Evolutionary conservation across 441 rosid genomes (phyloP), one percentile per base, ranked within the genome.

Genomic region (Pelargonium myrrhifolium): DNA sequence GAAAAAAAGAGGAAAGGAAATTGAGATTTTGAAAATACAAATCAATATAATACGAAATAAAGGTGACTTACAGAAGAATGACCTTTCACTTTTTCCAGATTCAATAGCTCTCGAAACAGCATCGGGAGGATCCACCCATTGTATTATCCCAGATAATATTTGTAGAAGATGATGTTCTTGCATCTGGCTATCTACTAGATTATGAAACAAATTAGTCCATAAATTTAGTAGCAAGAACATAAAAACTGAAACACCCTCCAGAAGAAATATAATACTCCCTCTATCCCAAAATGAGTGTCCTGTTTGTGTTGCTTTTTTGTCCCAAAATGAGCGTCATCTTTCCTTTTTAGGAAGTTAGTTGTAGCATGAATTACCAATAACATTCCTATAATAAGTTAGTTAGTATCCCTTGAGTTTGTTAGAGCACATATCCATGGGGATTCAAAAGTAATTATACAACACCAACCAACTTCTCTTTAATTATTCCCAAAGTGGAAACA

Each of bases 61-160:
- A 69, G 63, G 65, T 59, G 68, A 72, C 62, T 64, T 24, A 68
- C 43, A 74, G 31, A 67, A 61, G 72, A 62, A 66, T 65, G 67
- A 94, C 99, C 99, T 94, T 76, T 84, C 96, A 78, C 99, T 92
- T 78, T 72, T 87, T 74, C 99, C 99, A 71, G 77, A 79, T 79
- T 92, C 96, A 77, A 94, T 86, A 70, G 85, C 94, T 79, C 85
- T 86, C 35, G 91, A 69, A 78, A 94, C 83, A 70, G 75, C 85
- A 84, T 85, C 85, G 63, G 97, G 91, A 74, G 98, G 98, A 81
- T 94, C 88, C 39, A 94, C 82, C 99, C 99, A 94, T 71, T 77
- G 86, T 71, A 91, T 74, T 72, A 89, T 79, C 83, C 94, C 99
- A 56, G 97, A 92, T 58, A 94, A 82, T 56, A 94, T 86, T 76